Conservation (phyloP, 1,284 basidiomycete species). For the Amylostereum areolatum region DNA sequence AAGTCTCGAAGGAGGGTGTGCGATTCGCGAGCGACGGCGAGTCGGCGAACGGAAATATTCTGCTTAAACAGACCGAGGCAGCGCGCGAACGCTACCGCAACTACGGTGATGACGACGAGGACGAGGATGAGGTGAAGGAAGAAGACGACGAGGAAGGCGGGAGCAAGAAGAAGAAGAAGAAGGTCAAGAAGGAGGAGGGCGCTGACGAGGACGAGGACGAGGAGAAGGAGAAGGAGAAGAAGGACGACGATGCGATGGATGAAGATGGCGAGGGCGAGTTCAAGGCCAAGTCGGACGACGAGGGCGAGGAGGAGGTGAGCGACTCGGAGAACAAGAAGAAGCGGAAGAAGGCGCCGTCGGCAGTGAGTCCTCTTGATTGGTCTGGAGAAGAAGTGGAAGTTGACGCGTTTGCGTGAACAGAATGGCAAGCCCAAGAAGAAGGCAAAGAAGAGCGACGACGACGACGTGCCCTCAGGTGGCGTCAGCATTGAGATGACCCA, state of each 20-base stretch:
- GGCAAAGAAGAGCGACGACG: conserved; percentile 32
- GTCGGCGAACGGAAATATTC: conserved; percentile 85
- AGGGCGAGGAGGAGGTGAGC: conserved; percentile 53
- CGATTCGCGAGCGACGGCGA: conserved; percentile 94
- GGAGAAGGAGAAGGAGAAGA: conserved; percentile 27
- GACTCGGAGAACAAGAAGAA: conserved; percentile 38
- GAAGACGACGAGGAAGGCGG: conserved; percentile 35
- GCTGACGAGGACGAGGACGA: conserved; percentile 37
- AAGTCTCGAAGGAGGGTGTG: conserved; percentile 94
- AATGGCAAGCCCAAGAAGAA: conserved; percentile 46
- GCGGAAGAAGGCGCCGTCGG: conserved; percentile 58
- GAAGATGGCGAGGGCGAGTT: conserved; percentile 34
- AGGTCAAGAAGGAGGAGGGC: conserved; percentile 36
- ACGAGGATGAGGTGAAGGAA: conserved; percentile 34
- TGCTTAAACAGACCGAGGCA: conserved; percentile 69
- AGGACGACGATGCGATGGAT: conserved; percentile 29
- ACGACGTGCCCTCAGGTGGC: conserved; percentile 40
- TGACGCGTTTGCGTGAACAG: conserved; percentile 19
- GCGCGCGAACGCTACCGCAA: conserved; percentile 37
- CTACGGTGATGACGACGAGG: conserved; percentile 44
- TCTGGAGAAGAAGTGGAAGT: background rate
- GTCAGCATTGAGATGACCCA: conserved; percentile 86
- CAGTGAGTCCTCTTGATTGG: conserved; percentile 32
- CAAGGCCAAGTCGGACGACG: conserved; percentile 40
- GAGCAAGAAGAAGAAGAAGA: conserved; percentile 38